Base-by-base conservation (phyloP, 371 early-diverging fungal genomes). In the Cokeromyces recurvatus region DNA sequence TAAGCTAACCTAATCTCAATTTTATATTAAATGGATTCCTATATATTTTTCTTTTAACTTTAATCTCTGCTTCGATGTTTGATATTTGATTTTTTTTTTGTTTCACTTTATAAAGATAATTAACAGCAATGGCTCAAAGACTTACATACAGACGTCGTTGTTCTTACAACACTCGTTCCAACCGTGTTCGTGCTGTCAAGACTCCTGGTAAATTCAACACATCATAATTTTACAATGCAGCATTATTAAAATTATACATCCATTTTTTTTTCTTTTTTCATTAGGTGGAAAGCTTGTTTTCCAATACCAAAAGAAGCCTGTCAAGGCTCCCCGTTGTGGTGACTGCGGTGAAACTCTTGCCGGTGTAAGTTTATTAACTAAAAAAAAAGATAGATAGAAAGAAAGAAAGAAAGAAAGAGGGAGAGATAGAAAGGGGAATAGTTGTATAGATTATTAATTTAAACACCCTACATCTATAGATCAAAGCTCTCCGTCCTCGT, bases 101-200 rank as follows among this genome's bases (percentile, higher is more conserved):
- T n/a, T n/a, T n/a, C n/a, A n/a, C n/a, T n/a, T n/a, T n/a, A n/a
- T n/a, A n/a, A n/a, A 55, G 48, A 55, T 48, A 51, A 57, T 50
- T 46, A 50, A 49, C 48, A 57, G 64, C 62, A 62, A 85, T 85
- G 86, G 84, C 73, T 71, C 95, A 95, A 82, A 91, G 98, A 80
- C 84, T 96, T 58, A 92, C 91, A 55, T 98, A 97, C 88, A 87
- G 96, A 74, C 89, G 97, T 64, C 89, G 95, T 67, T 83, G 92
- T 62, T 94, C 96, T 59, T 98, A 97, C 92, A 95, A 97, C 92
- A 98, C 98, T 69, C 89, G 88, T 77, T 94, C 95, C 70, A 98
- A 98, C 94, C 87, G 92, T 79, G 86, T 87, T 72, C 79, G 85
- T 64, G 82, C 92, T 67, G 88, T 92, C 78, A 97, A 97, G 92